Evolutionary conservation across 2,329 filamentous ascomycete genomes (phyloP).

Genomic region (Grosmannia penicillata): DNA sequence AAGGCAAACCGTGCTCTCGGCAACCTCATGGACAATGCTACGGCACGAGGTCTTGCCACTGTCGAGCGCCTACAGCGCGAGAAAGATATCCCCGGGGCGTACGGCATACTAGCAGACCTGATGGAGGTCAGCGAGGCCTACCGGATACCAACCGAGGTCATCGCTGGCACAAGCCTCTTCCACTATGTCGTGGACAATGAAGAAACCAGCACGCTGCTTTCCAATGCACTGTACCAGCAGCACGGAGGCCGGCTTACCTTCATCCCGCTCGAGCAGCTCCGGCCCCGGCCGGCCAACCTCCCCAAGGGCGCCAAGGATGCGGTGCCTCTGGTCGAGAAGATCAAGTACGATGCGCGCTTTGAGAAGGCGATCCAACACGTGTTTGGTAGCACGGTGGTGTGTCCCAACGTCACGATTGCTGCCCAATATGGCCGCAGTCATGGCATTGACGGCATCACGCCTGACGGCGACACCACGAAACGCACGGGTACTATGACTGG

Average conservation of each 20-base stretch:
- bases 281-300: slow-evolving; percentile 55
- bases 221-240: slow-evolving; percentile 64
- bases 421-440: slow-evolving; percentile 87
- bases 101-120: slow-evolving; percentile 88
- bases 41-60: slow-evolving; percentile 72
- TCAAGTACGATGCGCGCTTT: slow-evolving; percentile 61
- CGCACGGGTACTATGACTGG: slow-evolving; percentile 92
- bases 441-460: slow-evolving; percentile 82
- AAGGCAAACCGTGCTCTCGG: slow-evolving; percentile 64
- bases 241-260: slow-evolving; percentile 83
- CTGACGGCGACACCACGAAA: slow-evolving; percentile 87
- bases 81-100: slow-evolving; percentile 68
- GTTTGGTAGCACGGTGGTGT: slow-evolving; percentile 90
- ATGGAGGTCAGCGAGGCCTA: slow-evolving; percentile 75
- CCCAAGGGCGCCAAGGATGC: slow-evolving; percentile 70
- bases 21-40: slow-evolving; percentile 79
- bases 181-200: slow-evolving; percentile 93
- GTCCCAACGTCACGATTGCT: slow-evolving; percentile 75
- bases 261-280: slow-evolving; percentile 77
- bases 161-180: slow-evolving; percentile 82
- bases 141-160: slow-evolving; percentile 80
- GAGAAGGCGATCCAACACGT: slow-evolving; percentile 86
- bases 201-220: slow-evolving; percentile 67
- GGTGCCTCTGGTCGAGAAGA: slow-evolving; percentile 71
- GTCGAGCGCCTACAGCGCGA: slow-evolving; percentile 72